These are phyloP conservation scores for Colletotrichum sojae DNA, from an alignment of 2,329 filamentous ascomycete genomes.

Conservation along the genomic window DNA sequence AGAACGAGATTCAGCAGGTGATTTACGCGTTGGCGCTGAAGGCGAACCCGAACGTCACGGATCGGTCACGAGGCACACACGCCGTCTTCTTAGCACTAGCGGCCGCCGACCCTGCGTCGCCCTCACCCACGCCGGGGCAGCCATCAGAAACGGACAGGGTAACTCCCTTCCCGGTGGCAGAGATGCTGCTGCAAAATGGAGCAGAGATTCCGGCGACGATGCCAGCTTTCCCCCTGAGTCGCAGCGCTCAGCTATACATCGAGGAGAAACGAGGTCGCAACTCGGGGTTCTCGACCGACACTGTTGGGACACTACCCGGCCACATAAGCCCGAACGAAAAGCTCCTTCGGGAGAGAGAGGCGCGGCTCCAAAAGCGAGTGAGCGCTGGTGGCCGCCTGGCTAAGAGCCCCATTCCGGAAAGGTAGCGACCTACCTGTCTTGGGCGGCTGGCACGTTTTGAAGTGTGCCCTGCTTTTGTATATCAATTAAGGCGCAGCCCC, in stretches of 20 bases:
- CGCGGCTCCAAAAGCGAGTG: conserved; percentile 81
- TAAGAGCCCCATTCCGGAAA: conserved; percentile 74
- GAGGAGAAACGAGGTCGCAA: conserved; percentile 78
- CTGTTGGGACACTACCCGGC: conserved; percentile 72
- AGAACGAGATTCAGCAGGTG: conserved; percentile 94
- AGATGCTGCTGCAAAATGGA: conserved; percentile 93
- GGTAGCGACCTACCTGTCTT: conserved; percentile 60
- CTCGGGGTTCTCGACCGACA: conserved; percentile 67
- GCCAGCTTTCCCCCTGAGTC: conserved; percentile 87
- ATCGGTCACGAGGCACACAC: conserved; percentile 90
- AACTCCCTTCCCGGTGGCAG: conserved; percentile 88
- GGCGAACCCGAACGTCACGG: conserved; percentile 88
- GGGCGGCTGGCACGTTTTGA: conserved; percentile 38
- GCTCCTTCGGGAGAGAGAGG: conserved; percentile 74
- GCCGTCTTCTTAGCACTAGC: conserved; percentile 92
- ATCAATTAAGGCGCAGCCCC: conserved; percentile 27
- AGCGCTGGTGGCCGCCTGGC: conserved; percentile 83
- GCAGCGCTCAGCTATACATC: conserved; percentile 85
- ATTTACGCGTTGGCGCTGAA: conserved; percentile 89
- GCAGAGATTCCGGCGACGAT: conserved; percentile 84
- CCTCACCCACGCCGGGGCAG: conserved; percentile 63
- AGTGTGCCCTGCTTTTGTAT: conserved; percentile 33
- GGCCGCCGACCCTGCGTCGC: conserved; percentile 90
- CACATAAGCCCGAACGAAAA: conserved; percentile 61
- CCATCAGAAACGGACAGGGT: conserved; percentile 63